phyloP scores from a whole-genome alignment of 1,139 yeast species.

The Scheffersomyces lignicola region DNA sequence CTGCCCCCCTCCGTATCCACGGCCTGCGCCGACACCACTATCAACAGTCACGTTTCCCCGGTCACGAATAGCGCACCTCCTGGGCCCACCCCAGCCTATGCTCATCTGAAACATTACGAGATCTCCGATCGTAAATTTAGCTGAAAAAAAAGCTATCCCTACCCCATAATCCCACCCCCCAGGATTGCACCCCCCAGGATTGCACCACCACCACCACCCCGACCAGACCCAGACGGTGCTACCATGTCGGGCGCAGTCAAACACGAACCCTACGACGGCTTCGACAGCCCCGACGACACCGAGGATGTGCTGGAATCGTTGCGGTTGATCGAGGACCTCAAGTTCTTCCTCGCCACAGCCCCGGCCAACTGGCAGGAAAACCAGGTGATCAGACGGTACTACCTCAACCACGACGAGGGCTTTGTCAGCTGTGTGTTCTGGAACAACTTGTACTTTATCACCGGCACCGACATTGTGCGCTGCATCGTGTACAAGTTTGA shows the following conservation, averaged over 20 bases:
- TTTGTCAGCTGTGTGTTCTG: constrained; percentile 90
- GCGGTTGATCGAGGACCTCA: constrained; percentile 70
- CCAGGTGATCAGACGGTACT: constrained; percentile 84
- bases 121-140: neutral
- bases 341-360: constrained; percentile 85
- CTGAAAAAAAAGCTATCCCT: neutral
- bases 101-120: neutral
- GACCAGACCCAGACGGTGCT: too few relatives aligned
- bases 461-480: constrained; percentile 95
- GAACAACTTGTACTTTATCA: constrained; percentile 86
- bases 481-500: constrained; percentile 87
- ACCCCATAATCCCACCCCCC: too few relatives aligned
- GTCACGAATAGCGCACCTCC: too few relatives aligned
- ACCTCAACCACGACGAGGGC: constrained; percentile 84
- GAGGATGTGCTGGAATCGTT: constrained; percentile 49
- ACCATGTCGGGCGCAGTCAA: too few relatives aligned
- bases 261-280: neutral
- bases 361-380: constrained; percentile 94
- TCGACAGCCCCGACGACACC: too few relatives aligned
- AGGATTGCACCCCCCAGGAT: too few relatives aligned
- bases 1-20: too few relatives aligned
- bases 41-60: too few relatives aligned
- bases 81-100: too few relatives aligned
- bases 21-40: too few relatives aligned
- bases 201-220: too few relatives aligned